Evolutionary conservation across 2,329 filamentous ascomycete species (phyloP).

Genomic region (Lachnellula hyalina): DNA sequence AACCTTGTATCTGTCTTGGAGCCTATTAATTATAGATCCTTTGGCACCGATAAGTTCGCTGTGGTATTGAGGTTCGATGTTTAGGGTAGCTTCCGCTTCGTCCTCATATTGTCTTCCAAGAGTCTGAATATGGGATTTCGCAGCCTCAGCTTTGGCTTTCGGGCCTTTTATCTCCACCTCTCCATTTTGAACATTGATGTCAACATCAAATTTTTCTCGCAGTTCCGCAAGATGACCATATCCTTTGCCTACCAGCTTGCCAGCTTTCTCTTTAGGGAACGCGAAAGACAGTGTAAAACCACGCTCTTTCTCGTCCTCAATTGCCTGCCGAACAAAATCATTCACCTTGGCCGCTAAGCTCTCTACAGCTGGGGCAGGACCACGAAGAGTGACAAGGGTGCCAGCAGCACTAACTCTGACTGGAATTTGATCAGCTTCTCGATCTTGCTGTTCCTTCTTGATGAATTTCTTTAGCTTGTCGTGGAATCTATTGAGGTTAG

Average conservation of each 20-base stretch:
- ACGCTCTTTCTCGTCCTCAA: constrained; percentile 88
- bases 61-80: constrained; percentile 91
- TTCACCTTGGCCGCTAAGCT: constrained; percentile 67
- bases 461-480: constrained; percentile 59
- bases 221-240: constrained; percentile 62
- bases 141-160: constrained; percentile 86
- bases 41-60: constrained; percentile 86
- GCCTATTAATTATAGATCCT: constrained; percentile 81
- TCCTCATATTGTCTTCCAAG: constrained; percentile 82
- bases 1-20: constrained; percentile 90
- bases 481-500: constrained; percentile 47
- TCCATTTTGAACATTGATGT: constrained; percentile 86
- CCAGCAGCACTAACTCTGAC: constrained; percentile 54
- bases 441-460: constrained; percentile 56
- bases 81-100: constrained; percentile 79
- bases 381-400: constrained; percentile 66
- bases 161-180: constrained; percentile 95
- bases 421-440: constrained; percentile 52
- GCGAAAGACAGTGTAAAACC: constrained; percentile 83
- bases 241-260: constrained; percentile 69
- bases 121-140: constrained; percentile 73
- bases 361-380: constrained; percentile 67
- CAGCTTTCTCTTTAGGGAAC: constrained; percentile 91
- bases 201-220: constrained; percentile 62
- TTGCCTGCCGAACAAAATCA: constrained; percentile 79